Percentiles rank a stretch among this genome's conserved stretches.
Conservation (phyloP, 176 grass and related monocot genomes). For the Oryza officinalis region DNA sequence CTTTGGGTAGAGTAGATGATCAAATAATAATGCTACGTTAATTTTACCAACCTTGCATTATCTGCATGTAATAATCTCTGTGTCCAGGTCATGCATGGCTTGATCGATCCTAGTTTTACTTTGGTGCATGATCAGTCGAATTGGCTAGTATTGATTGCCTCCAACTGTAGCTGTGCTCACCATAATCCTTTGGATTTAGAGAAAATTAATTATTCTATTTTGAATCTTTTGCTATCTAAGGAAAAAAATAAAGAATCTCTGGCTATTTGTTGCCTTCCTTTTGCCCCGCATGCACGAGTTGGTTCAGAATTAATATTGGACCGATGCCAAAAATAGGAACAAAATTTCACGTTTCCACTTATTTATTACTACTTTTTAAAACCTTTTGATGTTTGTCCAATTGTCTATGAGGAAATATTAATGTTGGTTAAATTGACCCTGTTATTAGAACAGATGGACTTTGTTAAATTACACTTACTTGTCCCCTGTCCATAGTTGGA, state of each 20-base stretch:
- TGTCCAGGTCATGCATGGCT: not conserved
- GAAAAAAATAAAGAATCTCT: not conserved
- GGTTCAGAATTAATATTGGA: not conserved
- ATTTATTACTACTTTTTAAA: no score
- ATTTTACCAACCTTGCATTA: not conserved
- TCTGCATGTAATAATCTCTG: not conserved
- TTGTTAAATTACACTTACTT: not conserved
- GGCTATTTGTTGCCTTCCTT: not conserved
- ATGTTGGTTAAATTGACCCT: no score
- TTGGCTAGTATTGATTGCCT: not conserved
- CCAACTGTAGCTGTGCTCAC: not conserved
- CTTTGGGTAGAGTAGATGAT: not conserved
- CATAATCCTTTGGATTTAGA: not conserved
- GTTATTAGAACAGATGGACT: not conserved
- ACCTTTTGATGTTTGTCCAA: no score
- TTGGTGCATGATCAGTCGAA: not conserved
- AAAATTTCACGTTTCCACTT: not conserved
- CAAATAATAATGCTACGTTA: not conserved
- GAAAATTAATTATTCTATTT: not conserved
- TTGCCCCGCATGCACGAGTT: not conserved
- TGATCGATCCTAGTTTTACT: not conserved
- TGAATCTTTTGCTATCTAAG: not conserved
- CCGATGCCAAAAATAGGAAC: not conserved
- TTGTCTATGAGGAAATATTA: no score
- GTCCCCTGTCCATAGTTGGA: no score